These are phyloP conservation scores for Lepidopterella palustris DNA, from an alignment of 495 filamentous ascomycete genomes.

Conservation along the genomic window DNA sequence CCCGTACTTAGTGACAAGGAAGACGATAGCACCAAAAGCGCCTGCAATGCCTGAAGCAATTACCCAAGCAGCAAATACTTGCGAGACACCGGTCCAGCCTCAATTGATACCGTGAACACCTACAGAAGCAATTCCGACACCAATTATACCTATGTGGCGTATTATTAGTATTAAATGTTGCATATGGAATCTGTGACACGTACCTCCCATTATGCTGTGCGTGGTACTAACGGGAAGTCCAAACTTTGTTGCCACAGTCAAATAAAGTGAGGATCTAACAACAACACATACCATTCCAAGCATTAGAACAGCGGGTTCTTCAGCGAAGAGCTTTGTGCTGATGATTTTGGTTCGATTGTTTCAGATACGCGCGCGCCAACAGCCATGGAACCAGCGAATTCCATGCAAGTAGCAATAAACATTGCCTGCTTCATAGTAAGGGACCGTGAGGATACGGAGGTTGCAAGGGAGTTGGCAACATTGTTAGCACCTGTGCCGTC, in stretches of 20 bases:
- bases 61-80: slow-evolving; percentile 51
- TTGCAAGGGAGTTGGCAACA: slow-evolving; percentile 62
- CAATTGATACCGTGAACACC: slow-evolving; percentile 54
- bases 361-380: slow-evolving; percentile 55
- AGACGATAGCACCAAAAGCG: slow-evolving; percentile 51
- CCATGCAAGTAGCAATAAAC: slow-evolving; percentile 27
- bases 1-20: slow-evolving; percentile 54
- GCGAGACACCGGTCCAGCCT: slow-evolving; percentile 28
- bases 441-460: slow-evolving; percentile 29
- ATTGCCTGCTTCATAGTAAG: slow-evolving; percentile 30
- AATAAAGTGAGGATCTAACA: slow-evolving; percentile 10
- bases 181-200: not conserved
- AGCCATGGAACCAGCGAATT: slow-evolving; percentile 48
- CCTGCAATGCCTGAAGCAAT: slow-evolving; percentile 56
- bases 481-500: slow-evolving; percentile 42
- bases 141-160: slow-evolving; percentile 38
- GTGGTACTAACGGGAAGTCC: slow-evolving; percentile 13
- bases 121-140: slow-evolving; percentile 34
- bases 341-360: slow-evolving; percentile 57
- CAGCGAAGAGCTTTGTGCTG: slow-evolving; percentile 42
- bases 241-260: slow-evolving; percentile 8
- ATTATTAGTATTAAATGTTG: not conserved
- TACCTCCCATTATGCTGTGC: slow-evolving; percentile 16
- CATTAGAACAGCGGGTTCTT: slow-evolving; percentile 53
- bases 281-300: slow-evolving; percentile 36